Percentiles rank a stretch among this genome's conserved stretches.
phyloP scores from a whole-genome alignment of 1,284 basidiomycete species.

The Cystobasidium sp. region DNA sequence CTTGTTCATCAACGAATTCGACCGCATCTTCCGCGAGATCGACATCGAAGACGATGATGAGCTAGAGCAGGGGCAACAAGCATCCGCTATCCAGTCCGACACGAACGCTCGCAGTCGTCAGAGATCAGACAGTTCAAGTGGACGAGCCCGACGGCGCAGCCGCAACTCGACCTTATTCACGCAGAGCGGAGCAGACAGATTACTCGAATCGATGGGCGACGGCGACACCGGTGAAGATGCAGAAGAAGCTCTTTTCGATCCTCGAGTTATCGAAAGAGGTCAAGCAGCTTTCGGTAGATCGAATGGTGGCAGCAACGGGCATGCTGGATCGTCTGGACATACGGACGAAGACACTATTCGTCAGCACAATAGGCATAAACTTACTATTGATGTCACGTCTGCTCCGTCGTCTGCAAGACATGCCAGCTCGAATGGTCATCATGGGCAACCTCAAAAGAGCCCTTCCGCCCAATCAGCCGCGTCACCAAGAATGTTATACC shows the following conservation, averaged over 20 bases:
- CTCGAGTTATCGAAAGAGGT: constrained; percentile 22
- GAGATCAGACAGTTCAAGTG: background rate
- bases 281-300: background rate
- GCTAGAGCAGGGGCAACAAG: background rate
- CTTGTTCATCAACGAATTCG: constrained; percentile 88
- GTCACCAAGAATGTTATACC: constrained; percentile 16
- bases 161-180: constrained; percentile 49
- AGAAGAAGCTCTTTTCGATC: constrained; percentile 3
- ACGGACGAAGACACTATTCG: constrained; percentile 15
- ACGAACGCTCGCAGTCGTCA: constrained; percentile 8
- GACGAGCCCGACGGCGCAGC: constrained; percentile 19
- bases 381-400: constrained; percentile 20
- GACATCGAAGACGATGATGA: constrained; percentile 56
- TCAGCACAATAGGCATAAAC: constrained; percentile 11
- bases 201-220: constrained; percentile 46
- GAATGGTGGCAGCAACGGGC: background rate
- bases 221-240: constrained; percentile 13
- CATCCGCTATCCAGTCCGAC: background rate
- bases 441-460: constrained; percentile 5
- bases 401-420: background rate
- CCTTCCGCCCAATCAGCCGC: constrained; percentile 9
- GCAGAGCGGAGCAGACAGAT: constrained; percentile 47
- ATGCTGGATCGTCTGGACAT: background rate
- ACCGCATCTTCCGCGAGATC: constrained; percentile 61
- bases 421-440: background rate